A percentile compares a stretch with the other conserved stretches of the same genome.
Evolutionary conservation across 2,329 filamentous ascomycete species (phyloP).

Genomic region (Hysterium pulicare): DNA sequence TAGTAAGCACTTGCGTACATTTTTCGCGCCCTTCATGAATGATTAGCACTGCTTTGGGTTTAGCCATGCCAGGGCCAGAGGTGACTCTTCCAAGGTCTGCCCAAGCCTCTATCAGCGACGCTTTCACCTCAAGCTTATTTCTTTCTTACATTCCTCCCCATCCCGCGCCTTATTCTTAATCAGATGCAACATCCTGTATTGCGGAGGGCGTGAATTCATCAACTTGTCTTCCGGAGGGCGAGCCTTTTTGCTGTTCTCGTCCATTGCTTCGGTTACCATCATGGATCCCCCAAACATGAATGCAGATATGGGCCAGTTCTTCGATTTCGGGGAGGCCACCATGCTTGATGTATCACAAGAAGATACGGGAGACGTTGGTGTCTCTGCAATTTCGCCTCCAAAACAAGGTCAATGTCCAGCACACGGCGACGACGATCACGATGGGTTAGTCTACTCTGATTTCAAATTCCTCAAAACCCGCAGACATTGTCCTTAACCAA

Average conservation of each 20-base stretch:
- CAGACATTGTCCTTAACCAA: not conserved
- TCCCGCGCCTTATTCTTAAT: constrained; percentile 1
- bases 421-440: constrained; percentile 16
- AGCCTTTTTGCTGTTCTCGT: constrained; percentile 3
- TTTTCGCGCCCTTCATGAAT: too few relatives aligned
- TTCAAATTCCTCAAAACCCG: not conserved
- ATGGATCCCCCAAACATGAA: constrained; percentile 5
- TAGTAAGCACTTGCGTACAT: too few relatives aligned
- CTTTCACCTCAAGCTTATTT: not conserved
- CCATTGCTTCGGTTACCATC: not conserved
- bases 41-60: too few relatives aligned
- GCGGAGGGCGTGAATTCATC: constrained; percentile 5
- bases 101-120: not conserved
- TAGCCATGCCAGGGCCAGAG: too few relatives aligned
- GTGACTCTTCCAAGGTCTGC: not conserved
- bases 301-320: constrained; percentile 35
- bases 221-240: not conserved
- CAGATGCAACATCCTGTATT: not conserved
- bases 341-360: constrained; percentile 23
- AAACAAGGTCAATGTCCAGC: constrained; percentile 16
- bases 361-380: constrained; percentile 2
- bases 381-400: constrained; percentile 4
- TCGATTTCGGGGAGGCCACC: constrained; percentile 39
- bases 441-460: constrained; percentile 17
- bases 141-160: constrained; percentile 2